Evolutionary conservation across 176 grass and related monocot genomes (phyloP), one percentile per base, ranked within the genome.

Genomic region (Puya raimondii): DNA sequence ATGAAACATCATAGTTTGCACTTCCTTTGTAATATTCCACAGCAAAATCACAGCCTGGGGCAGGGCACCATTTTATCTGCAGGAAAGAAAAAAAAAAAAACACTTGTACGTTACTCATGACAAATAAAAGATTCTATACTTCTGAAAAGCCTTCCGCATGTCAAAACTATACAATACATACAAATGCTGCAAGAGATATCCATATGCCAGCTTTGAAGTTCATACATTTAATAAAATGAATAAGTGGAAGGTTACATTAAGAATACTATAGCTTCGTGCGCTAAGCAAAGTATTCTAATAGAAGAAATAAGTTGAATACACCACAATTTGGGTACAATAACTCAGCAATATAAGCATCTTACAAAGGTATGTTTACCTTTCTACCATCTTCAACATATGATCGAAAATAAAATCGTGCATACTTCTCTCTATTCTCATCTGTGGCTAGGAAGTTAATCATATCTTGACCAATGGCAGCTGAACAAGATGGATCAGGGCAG

Each of bases 61-160:
- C 89, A 48, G 94, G 94, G 64, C 94, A 99, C 94, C 94, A 99
- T 84, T 99, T 99, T 70, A 74, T 90, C 94, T 96, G 75, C 64
- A 88, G 15, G 4, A 76, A 72, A 83, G 69, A 42, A 68, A 22
- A 64, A 42, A 68, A 22, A 64, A 16, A 67, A 56, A 27, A 29
- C 3, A 64, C 58, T 73, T 51, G 54, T 22, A 64, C 11, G 64
- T 54, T 50, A 66, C 29, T 51, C 22, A 64, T 47, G 9, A 81
- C 48, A 53, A 47, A 64, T 15, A 59, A 14, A 72, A 54, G 76
- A 64, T 17, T 17, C 14, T 21, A 59, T 59, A 59, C 54, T 18
- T 33, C 54, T 70, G 63, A 23, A 75, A 81, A 70, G n/a, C 26
- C 20, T 17, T 51, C 65, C 23, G 7, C 8, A 65, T 13, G 67